Conservation (phyloP, 2,329 filamentous ascomycete genomes). For the Hypocreales sp. region DNA sequence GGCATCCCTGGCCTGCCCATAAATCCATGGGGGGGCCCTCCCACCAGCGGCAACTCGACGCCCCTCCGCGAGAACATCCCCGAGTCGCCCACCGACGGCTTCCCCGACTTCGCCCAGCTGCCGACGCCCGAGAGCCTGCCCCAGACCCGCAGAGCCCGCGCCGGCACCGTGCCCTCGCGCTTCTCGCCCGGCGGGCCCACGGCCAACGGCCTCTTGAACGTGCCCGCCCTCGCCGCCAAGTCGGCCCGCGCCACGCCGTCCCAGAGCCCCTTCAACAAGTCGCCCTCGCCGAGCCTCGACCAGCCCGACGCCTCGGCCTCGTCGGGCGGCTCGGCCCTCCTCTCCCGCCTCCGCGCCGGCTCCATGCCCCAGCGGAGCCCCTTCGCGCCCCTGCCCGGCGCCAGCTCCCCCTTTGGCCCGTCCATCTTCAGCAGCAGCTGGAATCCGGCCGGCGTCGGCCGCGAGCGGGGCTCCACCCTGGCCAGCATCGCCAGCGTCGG, state of each 20-base stretch:
- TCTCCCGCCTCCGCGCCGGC: conserved; percentile 77
- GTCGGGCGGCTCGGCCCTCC: conserved; percentile 50
- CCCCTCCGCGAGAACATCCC: conserved; percentile 94
- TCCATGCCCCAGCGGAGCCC: conserved; percentile 85
- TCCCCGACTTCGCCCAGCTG: conserved; percentile 72
- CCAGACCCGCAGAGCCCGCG: conserved; percentile 65
- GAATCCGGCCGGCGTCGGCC: conserved; percentile 48
- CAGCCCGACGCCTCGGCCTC: conserved; percentile 26
- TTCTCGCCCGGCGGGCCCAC: conserved; percentile 66
- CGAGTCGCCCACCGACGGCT: conserved; percentile 90
- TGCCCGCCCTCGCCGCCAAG: conserved; percentile 50
- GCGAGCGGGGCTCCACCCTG: conserved; percentile 75
- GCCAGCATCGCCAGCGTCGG: conserved; percentile 71
- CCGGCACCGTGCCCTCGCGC: conserved; percentile 89
- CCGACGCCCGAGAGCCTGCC: conserved; percentile 51
- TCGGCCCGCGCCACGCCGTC: conserved; percentile 75
- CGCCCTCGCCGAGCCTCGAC: conserved; percentile 40
- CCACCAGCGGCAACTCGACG: conserved; percentile 90
- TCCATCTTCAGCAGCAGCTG: conserved; percentile 84
- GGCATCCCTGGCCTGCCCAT: conserved; percentile 54
- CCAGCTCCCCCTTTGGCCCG: conserved; percentile 62
- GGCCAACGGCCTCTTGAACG: conserved; percentile 41
- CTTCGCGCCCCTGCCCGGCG: conserved; percentile 40
- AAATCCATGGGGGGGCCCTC: conserved; percentile 84
- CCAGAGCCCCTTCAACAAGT: conserved; percentile 66